A percentile compares a stretch with the other conserved stretches of the same genome.
These are phyloP conservation scores for Kazachstania viticola DNA, from an alignment of 805 yeast species.

Conservation along the genomic window DNA sequence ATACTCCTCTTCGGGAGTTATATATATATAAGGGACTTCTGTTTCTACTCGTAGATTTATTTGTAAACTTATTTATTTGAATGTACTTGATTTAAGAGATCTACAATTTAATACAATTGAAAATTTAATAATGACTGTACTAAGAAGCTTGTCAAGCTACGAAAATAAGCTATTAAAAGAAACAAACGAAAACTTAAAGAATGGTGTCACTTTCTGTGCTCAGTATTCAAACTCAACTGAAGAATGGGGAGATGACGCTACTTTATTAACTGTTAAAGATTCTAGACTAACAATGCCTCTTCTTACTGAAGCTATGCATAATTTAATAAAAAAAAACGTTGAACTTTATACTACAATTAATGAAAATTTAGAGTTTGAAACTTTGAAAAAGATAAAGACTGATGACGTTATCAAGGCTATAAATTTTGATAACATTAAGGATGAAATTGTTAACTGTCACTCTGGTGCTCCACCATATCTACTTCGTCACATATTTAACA, in stretches of 20 bases:
- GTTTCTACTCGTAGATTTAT: too few species aligned
- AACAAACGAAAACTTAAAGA: slow-evolving; percentile 14
- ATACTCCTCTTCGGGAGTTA: too few species aligned
- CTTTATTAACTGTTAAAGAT: slow-evolving; percentile 12
- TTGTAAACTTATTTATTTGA: too few species aligned
- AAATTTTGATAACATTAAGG: slow-evolving; percentile 15
- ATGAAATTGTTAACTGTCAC: slow-evolving; percentile 19
- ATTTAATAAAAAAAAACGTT: slow-evolving; percentile 12
- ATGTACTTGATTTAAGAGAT: too few species aligned
- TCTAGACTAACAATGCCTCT: slow-evolving; percentile 9
- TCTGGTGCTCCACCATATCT: slow-evolving; percentile 20
- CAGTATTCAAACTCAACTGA: slow-evolving; percentile 9
- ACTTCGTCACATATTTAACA: slow-evolving; percentile 19
- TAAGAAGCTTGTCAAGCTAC: slow-evolving; percentile 16
- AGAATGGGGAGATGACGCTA: slow-evolving; percentile 17
- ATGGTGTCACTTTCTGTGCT: slow-evolving; percentile 20
- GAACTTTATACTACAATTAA: slow-evolving; percentile 18
- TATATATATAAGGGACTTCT: too few species aligned
- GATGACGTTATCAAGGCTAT: slow-evolving; percentile 18
- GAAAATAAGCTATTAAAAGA: slow-evolving; percentile 18
- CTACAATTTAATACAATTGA: too few species aligned
- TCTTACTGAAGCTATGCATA: slow-evolving; percentile 13
- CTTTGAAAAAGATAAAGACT: slow-evolving; percentile 9
- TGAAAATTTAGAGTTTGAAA: slow-evolving; percentile 14
- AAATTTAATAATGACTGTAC: slow-evolving; percentile 11